Percentiles rank a stretch among this genome's conserved stretches.
phyloP scores from a whole-genome alignment of 768 basidiomycete species.

The Trametes villosa region DNA sequence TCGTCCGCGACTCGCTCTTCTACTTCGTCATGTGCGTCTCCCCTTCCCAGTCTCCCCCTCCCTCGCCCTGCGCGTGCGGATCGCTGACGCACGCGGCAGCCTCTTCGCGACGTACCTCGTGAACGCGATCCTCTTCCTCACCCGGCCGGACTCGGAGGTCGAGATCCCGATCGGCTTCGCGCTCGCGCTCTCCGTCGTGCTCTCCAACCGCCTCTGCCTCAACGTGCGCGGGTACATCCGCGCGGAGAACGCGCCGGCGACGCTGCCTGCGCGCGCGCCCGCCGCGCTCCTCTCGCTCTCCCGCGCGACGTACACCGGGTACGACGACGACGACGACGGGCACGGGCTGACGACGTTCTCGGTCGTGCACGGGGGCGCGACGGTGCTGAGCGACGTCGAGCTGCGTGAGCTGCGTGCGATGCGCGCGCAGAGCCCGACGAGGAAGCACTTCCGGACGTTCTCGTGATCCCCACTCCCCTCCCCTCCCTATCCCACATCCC shows the following conservation, averaged over 20 bases:
- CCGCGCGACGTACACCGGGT: neutral
- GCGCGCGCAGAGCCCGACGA: slow-evolving; percentile 30
- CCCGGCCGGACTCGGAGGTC: slow-evolving; percentile 31
- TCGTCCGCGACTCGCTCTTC: slow-evolving; percentile 59
- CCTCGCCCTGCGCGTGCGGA: neutral
- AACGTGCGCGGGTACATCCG: slow-evolving; percentile 49
- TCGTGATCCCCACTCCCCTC: neutral
- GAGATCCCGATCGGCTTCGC: slow-evolving; percentile 64
- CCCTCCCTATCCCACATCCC: neutral
- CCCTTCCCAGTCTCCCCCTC: neutral
- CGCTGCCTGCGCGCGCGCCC: neutral
- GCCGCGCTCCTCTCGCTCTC: neutral
- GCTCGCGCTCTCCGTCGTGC: slow-evolving; percentile 59
- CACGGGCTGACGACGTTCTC: neutral
- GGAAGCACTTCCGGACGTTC: slow-evolving; percentile 12
- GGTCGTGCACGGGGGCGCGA: slow-evolving; percentile 18
- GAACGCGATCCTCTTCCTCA: slow-evolving; percentile 40
- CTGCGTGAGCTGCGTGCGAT: slow-evolving; percentile 41
- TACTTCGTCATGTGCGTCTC: slow-evolving; percentile 61
- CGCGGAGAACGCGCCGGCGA: neutral
- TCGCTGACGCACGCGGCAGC: slow-evolving; percentile 33
- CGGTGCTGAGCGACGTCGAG: slow-evolving; percentile 38
- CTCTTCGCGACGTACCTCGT: slow-evolving; percentile 60
- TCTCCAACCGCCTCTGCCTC: slow-evolving; percentile 59
- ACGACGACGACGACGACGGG: neutral